phyloP scores from a whole-genome alignment of 2,329 filamentous ascomycete genomes.

The Pseudogymnoascus sp. region DNA sequence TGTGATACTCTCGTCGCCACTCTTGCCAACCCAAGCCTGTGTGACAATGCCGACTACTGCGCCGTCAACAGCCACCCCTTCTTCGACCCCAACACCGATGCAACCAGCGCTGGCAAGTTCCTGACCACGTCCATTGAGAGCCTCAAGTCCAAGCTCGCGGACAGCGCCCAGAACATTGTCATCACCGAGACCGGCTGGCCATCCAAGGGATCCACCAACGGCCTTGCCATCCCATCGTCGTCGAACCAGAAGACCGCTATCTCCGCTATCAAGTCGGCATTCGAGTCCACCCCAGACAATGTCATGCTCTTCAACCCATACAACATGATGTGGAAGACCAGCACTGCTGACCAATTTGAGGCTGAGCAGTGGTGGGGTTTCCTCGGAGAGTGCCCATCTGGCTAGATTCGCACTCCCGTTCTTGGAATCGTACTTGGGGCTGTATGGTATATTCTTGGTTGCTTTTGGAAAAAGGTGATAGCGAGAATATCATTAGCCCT shows the following conservation, averaged over 20 bases:
- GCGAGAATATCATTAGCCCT: neutral
- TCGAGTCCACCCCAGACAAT: constrained; percentile 40
- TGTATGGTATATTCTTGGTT: neutral
- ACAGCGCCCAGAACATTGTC: constrained; percentile 50
- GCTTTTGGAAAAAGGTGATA: neutral
- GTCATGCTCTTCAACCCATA: constrained; percentile 72
- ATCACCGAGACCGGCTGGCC: constrained; percentile 87
- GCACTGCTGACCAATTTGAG: constrained; percentile 52
- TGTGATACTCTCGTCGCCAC: constrained; percentile 71
- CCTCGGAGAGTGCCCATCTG: constrained; percentile 23
- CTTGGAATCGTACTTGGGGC: neutral
- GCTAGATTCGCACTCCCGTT: constrained; percentile 14
- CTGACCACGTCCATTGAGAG: constrained; percentile 46
- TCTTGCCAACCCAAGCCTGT: constrained; percentile 60
- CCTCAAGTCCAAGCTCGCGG: constrained; percentile 35
- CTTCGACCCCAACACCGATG: constrained; percentile 59
- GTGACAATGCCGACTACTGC: constrained; percentile 66
- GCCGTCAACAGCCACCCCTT: constrained; percentile 78
- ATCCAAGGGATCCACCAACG: constrained; percentile 56
- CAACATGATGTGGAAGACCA: constrained; percentile 71
- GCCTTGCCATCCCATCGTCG: constrained; percentile 57
- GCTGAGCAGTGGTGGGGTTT: constrained; percentile 76
- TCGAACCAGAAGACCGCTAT: constrained; percentile 60
- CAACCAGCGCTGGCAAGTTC: constrained; percentile 58
- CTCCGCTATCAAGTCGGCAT: constrained; percentile 51